Evolutionary conservation across 179 eudicot species (phyloP).

Genomic region (Camellia oleifera): DNA sequence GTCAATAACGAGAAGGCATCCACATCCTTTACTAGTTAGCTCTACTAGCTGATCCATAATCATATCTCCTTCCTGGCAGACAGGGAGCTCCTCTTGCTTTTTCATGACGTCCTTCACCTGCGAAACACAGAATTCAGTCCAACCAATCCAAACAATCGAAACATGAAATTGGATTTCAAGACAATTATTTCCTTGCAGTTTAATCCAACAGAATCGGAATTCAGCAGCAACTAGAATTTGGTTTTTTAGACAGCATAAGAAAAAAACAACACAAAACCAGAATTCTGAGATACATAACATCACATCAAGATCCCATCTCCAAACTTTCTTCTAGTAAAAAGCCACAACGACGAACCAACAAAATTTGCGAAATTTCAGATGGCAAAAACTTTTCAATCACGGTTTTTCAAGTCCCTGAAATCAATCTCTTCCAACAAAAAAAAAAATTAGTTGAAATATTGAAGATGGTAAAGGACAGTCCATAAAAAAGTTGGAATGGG

Average conservation of each 20-base stretch:
- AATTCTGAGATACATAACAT: neutral
- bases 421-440: neutral
- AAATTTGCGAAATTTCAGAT: neutral
- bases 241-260: neutral
- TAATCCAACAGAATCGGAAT: neutral
- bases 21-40: constrained; percentile 95
- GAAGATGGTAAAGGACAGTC: neutral
- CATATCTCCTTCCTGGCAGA: constrained; percentile 84
- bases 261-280: neutral
- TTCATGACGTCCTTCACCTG: constrained; percentile 99
- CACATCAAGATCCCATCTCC: neutral
- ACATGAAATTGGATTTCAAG: neutral
- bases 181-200: neutral
- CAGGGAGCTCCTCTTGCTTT: constrained; percentile 81
- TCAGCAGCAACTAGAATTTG: constrained; percentile 6
- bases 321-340: neutral
- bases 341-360: neutral
- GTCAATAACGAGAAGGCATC: constrained; percentile 89
- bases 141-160: neutral
- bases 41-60: constrained; percentile 98
- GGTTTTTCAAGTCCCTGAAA: neutral
- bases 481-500: neutral
- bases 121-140: constrained; percentile 17
- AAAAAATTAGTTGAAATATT: neutral
- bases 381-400: neutral